phyloP scores from a whole-genome alignment of 2,329 filamentous ascomycete species.

The Botrytis aclada region DNA sequence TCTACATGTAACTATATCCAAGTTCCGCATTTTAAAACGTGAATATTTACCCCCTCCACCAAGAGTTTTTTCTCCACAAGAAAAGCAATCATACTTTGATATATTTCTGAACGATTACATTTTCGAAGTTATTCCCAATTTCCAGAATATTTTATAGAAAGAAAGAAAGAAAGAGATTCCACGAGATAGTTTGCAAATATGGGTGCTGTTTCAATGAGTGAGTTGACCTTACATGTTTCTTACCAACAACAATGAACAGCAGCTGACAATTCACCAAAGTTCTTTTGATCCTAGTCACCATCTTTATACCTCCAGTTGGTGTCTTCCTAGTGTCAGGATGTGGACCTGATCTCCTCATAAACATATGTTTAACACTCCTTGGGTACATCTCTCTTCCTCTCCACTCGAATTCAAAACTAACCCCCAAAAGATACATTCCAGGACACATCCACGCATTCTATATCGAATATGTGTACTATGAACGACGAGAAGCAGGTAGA shows the following conservation, averaged over 20 bases:
- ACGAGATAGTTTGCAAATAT: slow-evolving; percentile 29
- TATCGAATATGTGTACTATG: slow-evolving; percentile 74
- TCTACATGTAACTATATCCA: not conserved
- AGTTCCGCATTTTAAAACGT: slow-evolving; percentile 4
- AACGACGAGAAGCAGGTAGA: slow-evolving; percentile 62
- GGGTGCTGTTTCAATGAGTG: slow-evolving; percentile 40
- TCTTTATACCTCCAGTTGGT: slow-evolving; percentile 41
- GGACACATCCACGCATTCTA: slow-evolving; percentile 40
- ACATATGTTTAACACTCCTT: slow-evolving; percentile 42
- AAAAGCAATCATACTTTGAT: not conserved
- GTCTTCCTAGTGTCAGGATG: slow-evolving; percentile 43
- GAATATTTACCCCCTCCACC: not conserved
- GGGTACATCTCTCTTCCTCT: slow-evolving; percentile 33
- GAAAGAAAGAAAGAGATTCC: not conserved
- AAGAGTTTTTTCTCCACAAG: not conserved
- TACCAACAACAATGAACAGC: slow-evolving; percentile 38
- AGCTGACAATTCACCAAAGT: not conserved
- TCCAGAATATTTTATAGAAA: not conserved
- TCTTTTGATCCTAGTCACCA: not conserved
- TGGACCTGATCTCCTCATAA: slow-evolving; percentile 43
- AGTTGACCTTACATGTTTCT: slow-evolving; percentile 40
- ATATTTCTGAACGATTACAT: not conserved
- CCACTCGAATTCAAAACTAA: not conserved
- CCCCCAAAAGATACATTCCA: slow-evolving; percentile 46
- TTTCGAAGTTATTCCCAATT: not conserved